Conservation (phyloP, 169 alveolate genomes). For the Eimeria tenella region DNA sequence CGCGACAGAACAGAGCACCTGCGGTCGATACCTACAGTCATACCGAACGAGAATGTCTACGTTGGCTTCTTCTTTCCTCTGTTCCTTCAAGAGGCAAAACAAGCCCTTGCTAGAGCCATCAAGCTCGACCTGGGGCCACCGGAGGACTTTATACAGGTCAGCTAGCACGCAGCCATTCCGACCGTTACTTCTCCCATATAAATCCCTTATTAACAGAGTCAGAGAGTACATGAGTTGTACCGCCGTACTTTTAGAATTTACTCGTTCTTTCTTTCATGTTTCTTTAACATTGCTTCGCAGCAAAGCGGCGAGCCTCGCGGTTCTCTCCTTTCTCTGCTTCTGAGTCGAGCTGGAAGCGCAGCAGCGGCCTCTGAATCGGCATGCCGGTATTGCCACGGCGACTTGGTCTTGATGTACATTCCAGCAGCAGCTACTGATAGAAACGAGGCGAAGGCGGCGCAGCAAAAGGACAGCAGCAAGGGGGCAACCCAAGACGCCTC, state of each 20-base stretch:
- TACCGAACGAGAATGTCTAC: slow-evolving; percentile 60
- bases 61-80: slow-evolving; percentile 73
- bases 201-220: too few species aligned
- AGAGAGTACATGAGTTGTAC: background rate
- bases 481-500: slow-evolving; percentile 31
- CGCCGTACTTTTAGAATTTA: too few species aligned
- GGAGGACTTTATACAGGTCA: slow-evolving; percentile 63
- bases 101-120: slow-evolving; percentile 71
- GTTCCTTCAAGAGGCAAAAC: slow-evolving; percentile 78
- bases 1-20: background rate
- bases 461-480: background rate
- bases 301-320: slow-evolving; percentile 70
- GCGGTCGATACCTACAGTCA: slow-evolving; percentile 70
- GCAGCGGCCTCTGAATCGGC: slow-evolving; percentile 9
- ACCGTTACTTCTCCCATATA: background rate
- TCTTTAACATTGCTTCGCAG: slow-evolving; percentile 3
- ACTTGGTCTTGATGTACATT: slow-evolving; percentile 63
- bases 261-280: background rate
- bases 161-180: background rate
- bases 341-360: slow-evolving; percentile 40
- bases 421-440: background rate
- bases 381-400: slow-evolving; percentile 63
- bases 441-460: background rate
- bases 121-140: slow-evolving; percentile 67
- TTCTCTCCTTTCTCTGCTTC: slow-evolving; percentile 34